Conservation (phyloP, 106 monocot species). For the Dioscorea zingiberensis region DNA sequence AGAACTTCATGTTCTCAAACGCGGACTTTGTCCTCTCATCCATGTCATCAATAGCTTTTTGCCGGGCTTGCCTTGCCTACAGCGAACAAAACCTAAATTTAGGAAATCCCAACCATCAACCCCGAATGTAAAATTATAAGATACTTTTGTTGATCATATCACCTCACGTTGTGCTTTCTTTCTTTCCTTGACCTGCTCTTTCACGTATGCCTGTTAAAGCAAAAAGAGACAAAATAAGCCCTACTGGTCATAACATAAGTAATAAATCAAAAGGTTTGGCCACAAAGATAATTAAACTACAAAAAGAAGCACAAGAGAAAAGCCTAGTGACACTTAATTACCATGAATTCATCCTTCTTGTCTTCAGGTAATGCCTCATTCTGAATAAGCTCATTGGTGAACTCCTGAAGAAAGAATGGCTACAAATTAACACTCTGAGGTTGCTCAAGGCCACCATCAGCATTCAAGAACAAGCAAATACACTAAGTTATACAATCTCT, state of each 20-base stretch:
- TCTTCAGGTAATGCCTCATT: slow-evolving; percentile 62
- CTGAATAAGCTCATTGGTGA: slow-evolving; percentile 44
- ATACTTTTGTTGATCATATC: neutral
- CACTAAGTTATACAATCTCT: no score
- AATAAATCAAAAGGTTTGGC: no score
- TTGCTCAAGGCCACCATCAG: no score
- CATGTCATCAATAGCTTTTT: slow-evolving; percentile 78
- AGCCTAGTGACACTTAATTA: slow-evolving; percentile 5
- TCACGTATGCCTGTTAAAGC: slow-evolving; percentile 57
- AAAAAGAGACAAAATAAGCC: neutral
- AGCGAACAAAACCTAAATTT: neutral
- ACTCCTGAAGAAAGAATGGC: slow-evolving; percentile 40
- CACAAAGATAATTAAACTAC: neutral
- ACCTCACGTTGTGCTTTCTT: slow-evolving; percentile 74
- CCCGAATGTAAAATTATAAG: neutral
- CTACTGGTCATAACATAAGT: neutral
- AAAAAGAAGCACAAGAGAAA: neutral
- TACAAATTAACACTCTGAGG: no score
- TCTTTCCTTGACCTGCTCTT: slow-evolving; percentile 67
- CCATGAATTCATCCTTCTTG: slow-evolving; percentile 81
- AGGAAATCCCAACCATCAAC: neutral
- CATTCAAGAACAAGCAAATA: no score
- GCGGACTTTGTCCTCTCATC: slow-evolving; percentile 59
- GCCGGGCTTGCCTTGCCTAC: slow-evolving; percentile 79
- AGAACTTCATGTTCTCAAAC: slow-evolving; percentile 75